These are phyloP conservation scores for Groenewaldozyma salmanticensis DNA, from an alignment of 805 yeast species.

Conservation along the genomic window DNA sequence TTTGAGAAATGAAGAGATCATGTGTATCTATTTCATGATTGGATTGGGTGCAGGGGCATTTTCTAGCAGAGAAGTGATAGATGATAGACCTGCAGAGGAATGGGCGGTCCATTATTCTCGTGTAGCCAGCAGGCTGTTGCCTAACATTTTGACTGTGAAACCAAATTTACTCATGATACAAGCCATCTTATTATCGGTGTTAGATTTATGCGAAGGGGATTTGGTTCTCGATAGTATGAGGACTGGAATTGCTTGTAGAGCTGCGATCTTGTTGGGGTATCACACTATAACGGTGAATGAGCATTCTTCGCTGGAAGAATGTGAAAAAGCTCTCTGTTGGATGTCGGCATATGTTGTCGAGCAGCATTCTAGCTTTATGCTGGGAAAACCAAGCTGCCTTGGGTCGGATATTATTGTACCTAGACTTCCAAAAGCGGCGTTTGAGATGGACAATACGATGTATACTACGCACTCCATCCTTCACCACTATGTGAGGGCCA, in stretches of 20 bases:
- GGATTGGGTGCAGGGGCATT: slow-evolving; percentile 2
- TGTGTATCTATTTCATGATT: slow-evolving; percentile 4
- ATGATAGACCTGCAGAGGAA: slow-evolving; percentile 1
- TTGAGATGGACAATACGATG: not conserved
- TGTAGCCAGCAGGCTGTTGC: not conserved
- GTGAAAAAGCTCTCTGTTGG: slow-evolving; percentile 6
- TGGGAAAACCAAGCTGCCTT: slow-evolving; percentile 7
- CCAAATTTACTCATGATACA: slow-evolving; percentile 1
- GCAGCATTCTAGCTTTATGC: slow-evolving; percentile 7
- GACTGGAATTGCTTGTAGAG: slow-evolving; percentile 4
- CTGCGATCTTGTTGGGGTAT: slow-evolving; percentile 6
- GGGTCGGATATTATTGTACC: slow-evolving; percentile 1
- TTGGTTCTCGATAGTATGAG: not conserved
- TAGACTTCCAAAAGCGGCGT: not conserved
- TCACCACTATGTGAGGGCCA: slow-evolving; percentile 4
- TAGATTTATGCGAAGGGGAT: not conserved
- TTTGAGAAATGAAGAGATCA: not conserved
- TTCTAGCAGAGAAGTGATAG: not conserved
- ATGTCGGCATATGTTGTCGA: slow-evolving; percentile 1
- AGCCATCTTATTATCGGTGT: not conserved
- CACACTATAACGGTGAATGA: slow-evolving; percentile 3
- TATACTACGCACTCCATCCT: slow-evolving; percentile 1
- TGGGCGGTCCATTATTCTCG: slow-evolving; percentile 2
- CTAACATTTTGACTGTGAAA: slow-evolving; percentile 1
- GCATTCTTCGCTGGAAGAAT: not conserved